Conservation (phyloP, 2,329 filamentous ascomycete species). For the Phialophora macrospora region DNA sequence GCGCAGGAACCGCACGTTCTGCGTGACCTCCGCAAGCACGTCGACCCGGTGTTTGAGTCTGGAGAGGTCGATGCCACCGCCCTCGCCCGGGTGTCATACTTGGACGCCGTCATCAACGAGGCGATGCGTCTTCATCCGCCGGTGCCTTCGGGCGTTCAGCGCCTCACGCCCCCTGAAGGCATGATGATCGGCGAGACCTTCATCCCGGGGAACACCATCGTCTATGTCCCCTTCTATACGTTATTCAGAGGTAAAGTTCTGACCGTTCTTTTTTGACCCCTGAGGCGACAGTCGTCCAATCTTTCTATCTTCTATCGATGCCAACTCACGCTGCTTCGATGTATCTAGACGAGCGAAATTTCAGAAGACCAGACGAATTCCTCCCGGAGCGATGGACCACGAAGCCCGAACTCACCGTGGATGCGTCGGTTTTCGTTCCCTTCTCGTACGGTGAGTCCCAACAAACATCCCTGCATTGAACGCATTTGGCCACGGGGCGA, state of each 20-base stretch:
- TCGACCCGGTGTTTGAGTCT: no score
- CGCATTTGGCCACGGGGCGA: no score
- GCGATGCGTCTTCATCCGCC: slow-evolving; percentile 49
- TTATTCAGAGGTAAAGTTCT: not conserved
- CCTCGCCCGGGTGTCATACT: not conserved
- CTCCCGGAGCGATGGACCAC: slow-evolving; percentile 49
- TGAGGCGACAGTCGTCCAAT: no score
- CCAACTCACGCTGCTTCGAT: not conserved
- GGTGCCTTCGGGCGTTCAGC: slow-evolving; percentile 44
- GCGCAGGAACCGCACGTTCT: not conserved
- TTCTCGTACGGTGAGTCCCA: slow-evolving; percentile 47
- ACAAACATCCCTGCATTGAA: no score
- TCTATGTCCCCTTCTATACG: slow-evolving; percentile 11
- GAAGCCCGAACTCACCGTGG: slow-evolving; percentile 42
- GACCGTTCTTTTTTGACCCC: no score
- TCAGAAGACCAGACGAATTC: slow-evolving; percentile 40
- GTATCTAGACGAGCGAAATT: slow-evolving; percentile 44
- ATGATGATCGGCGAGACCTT: slow-evolving; percentile 42
- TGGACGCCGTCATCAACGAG: slow-evolving; percentile 51
- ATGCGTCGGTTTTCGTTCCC: slow-evolving; percentile 42
- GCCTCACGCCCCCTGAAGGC: slow-evolving; percentile 46
- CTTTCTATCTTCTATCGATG: not conserved
- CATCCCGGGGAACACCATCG: slow-evolving; percentile 41
- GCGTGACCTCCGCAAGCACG: not conserved
- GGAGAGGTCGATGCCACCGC: no score